Evolutionary conservation across 352 stramenopile genomes (phyloP).

Genomic region (Globisporangium nagaii): DNA sequence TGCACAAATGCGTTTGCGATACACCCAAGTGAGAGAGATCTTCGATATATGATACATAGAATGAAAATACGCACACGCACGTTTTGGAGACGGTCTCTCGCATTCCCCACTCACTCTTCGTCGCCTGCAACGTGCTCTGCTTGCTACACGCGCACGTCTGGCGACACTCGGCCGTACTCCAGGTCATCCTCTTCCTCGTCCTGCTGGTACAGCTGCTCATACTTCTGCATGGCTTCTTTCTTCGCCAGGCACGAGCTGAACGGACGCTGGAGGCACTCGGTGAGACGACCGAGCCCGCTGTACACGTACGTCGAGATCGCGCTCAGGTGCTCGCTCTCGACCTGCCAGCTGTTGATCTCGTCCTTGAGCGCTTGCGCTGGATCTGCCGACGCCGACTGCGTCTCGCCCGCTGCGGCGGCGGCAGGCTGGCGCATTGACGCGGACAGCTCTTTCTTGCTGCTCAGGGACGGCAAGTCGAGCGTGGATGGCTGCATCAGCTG

Average conservation of each 20-base stretch:
- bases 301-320: neutral
- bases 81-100: neutral
- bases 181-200: slow-evolving; percentile 13
- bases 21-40: neutral
- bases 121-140: neutral
- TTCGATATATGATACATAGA: slow-evolving; percentile 4
- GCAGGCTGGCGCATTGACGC: neutral
- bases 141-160: slow-evolving; percentile 3
- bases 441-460: slow-evolving; percentile 17
- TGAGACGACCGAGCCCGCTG: neutral
- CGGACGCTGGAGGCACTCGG: slow-evolving; percentile 7
- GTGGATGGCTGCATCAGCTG: slow-evolving; percentile 59
- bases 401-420: slow-evolving; percentile 23
- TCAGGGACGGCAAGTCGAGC: slow-evolving; percentile 31
- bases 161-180: neutral
- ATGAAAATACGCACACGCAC: neutral
- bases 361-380: slow-evolving; percentile 31
- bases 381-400: slow-evolving; percentile 11
- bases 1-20: neutral
- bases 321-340: slow-evolving; percentile 9
- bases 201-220: slow-evolving; percentile 13
- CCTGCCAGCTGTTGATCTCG: slow-evolving; percentile 42
- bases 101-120: neutral
- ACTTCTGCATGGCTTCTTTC: slow-evolving; percentile 10
- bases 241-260: slow-evolving; percentile 8